Percentiles rank a stretch among this genome's conserved stretches.
Conservation (phyloP, 75 land plant species). For the Pseudotsuga menziesii region DNA sequence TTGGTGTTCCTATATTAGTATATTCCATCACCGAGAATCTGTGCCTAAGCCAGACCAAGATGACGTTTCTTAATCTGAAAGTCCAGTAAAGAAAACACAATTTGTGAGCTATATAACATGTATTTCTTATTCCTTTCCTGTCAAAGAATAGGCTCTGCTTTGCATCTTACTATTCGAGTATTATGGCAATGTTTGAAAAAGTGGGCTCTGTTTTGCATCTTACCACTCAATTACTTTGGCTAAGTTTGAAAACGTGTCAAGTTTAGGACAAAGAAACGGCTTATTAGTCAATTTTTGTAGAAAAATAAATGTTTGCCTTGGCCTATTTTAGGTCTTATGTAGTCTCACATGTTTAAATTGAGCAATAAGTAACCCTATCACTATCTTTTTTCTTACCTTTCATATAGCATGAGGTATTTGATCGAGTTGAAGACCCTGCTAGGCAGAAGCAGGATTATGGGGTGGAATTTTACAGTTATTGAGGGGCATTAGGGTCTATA, state of each 20-base stretch:
- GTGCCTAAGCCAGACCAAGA: not conserved
- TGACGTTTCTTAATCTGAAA: not conserved
- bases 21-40: not conserved
- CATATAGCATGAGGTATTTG: too few relatives aligned
- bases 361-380: too few relatives aligned
- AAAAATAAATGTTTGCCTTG: not conserved
- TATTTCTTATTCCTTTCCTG: not conserved
- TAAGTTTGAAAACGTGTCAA: too few relatives aligned
- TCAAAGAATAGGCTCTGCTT: constrained; percentile 1
- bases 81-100: not conserved
- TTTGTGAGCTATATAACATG: not conserved
- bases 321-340: not conserved
- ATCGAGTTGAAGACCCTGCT: too few relatives aligned
- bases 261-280: too few relatives aligned
- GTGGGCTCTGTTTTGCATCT: too few relatives aligned
- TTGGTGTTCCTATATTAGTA: not conserved
- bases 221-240: not conserved
- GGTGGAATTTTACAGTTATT: too few relatives aligned
- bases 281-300: too few relatives aligned
- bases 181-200: too few relatives aligned
- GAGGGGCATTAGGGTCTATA: too few relatives aligned
- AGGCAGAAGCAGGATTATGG: too few relatives aligned
- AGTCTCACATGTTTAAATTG: not conserved
- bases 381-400: too few relatives aligned
- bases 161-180: not conserved